A percentile compares a stretch with the other conserved stretches of the same genome.
Evolutionary conservation across 768 basidiomycete genomes (phyloP).

Genomic region (Macrolepiota fuliginosa): DNA sequence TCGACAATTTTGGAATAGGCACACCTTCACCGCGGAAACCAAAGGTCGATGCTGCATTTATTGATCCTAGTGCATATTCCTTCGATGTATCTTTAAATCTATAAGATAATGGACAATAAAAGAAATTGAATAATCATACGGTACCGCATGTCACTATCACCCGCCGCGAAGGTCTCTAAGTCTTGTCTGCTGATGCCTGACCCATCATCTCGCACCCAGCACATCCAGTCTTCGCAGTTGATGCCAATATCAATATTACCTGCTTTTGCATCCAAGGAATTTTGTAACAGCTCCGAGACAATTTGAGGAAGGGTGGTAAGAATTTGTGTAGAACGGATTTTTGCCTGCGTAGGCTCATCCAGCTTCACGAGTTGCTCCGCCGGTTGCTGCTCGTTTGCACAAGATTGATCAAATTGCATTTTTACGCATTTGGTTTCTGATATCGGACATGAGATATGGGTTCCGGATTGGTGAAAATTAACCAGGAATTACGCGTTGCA

Average conservation of each 20-base stretch:
- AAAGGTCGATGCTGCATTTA: conserved; percentile 62
- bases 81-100: conserved; percentile 66
- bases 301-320: conserved; percentile 80
- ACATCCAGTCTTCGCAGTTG: conserved; percentile 74
- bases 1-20: background rate
- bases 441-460: background rate
- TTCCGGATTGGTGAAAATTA: background rate
- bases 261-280: conserved; percentile 82
- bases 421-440: background rate
- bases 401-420: background rate
- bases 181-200: conserved; percentile 65
- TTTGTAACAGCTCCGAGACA: conserved; percentile 85
- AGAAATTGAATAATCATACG: conserved; percentile 44
- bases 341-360: conserved; percentile 58
- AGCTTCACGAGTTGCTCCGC: conserved; percentile 41
- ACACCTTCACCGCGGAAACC: conserved; percentile 94
- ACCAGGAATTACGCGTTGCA: background rate
- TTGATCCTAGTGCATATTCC: conserved; percentile 47
- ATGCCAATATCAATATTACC: conserved; percentile 67
- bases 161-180: conserved; percentile 51
- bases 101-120: background rate
- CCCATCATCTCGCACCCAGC: conserved; percentile 88
- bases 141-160: conserved; percentile 58
- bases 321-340: conserved; percentile 80
- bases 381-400: too few relatives aligned